These are phyloP conservation scores for Pyrus betulifolia DNA, from an alignment of 306 rosid genomes.

Conservation along the genomic window DNA sequence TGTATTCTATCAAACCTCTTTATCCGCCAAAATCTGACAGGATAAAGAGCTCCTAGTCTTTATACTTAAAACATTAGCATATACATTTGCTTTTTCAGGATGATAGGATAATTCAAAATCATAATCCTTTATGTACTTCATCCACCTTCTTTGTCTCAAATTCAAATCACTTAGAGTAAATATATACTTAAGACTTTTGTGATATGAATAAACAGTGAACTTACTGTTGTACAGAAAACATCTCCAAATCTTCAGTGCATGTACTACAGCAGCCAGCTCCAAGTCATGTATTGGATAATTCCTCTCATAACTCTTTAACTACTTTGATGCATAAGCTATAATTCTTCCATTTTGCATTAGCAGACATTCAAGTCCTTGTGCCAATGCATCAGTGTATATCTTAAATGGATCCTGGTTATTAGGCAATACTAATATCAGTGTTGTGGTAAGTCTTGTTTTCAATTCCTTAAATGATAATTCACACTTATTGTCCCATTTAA, in stretches of 20 bases:
- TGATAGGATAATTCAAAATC: background rate
- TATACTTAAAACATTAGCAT: too few species aligned
- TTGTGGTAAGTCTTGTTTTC: too few species aligned
- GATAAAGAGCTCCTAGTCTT: too few species aligned
- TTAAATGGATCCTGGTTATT: too few species aligned
- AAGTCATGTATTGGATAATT: background rate
- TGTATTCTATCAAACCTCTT: too few species aligned
- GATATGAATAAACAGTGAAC: background rate
- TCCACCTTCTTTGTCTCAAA: background rate
- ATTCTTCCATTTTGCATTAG: background rate
- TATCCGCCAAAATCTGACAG: too few species aligned
- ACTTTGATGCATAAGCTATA: background rate
- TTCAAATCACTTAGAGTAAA: background rate
- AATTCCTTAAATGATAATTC: background rate
- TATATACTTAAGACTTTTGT: background rate
- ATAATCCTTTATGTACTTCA: background rate
- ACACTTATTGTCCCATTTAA: background rate
- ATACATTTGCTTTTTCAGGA: background rate
- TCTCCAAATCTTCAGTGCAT: background rate
- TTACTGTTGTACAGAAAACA: background rate
- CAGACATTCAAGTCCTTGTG: background rate
- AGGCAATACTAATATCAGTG: too few species aligned
- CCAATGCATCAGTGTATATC: too few species aligned
- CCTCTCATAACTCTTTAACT: background rate
- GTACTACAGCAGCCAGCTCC: background rate